Conservation (phyloP, 176 grass and related monocot species). For the Alloteropsis semialata region DNA sequence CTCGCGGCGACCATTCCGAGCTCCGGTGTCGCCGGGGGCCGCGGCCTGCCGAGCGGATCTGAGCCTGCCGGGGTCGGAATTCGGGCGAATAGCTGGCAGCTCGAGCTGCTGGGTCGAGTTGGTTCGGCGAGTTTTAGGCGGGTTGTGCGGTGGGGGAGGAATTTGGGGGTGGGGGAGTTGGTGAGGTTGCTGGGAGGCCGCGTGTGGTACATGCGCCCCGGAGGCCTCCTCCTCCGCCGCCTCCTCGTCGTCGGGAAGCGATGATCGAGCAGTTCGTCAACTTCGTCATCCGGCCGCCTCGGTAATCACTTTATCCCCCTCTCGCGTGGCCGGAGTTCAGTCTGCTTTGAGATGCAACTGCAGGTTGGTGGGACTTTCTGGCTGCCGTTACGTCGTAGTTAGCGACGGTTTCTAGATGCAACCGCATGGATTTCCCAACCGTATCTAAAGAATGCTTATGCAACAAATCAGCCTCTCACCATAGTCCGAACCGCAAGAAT, state of each 20-base stretch:
- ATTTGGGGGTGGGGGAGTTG: neutral
- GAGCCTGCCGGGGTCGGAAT: neutral
- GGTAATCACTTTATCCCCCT: slow-evolving; percentile 39
- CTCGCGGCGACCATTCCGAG: slow-evolving; percentile 21
- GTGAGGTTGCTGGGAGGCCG: neutral
- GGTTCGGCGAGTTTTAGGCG: slow-evolving; percentile 3
- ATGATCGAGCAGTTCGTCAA: slow-evolving; percentile 99
- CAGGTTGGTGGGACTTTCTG: slow-evolving; percentile 12
- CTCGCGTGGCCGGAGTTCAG: neutral
- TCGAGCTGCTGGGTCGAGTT: neutral
- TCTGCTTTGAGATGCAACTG: neutral
- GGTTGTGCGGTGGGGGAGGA: slow-evolving; percentile 3
- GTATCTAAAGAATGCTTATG: neutral
- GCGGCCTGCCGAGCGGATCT: slow-evolving; percentile 30
- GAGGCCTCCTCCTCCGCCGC: neutral
- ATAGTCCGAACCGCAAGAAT: neutral
- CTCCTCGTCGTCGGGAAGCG: slow-evolving; percentile 23
- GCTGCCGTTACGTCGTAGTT: neutral
- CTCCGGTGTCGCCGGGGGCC: neutral
- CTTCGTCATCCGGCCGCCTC: slow-evolving; percentile 96
- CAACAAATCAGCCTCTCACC: neutral
- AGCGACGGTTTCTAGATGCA: neutral
- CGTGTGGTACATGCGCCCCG: slow-evolving; percentile 30
- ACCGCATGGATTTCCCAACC: neutral
- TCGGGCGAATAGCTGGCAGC: neutral